phyloP scores from a whole-genome alignment of 2,329 filamentous ascomycete genomes.

The Fusarium bactridioides region DNA sequence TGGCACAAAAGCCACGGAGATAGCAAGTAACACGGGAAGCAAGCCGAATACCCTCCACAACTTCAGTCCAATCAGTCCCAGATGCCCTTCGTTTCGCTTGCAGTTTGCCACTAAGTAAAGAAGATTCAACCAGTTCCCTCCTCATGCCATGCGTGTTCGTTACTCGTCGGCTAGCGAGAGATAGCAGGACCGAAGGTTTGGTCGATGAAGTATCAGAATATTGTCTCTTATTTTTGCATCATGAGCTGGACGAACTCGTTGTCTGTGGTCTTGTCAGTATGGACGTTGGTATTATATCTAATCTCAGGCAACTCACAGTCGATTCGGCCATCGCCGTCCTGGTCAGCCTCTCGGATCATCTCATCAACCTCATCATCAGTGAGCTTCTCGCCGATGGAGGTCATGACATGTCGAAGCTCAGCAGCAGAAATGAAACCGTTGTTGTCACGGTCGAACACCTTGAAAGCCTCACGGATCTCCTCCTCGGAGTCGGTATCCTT shows the following conservation, averaged over 20 bases:
- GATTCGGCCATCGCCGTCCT: constrained; percentile 88
- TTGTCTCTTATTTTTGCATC: constrained; percentile 83
- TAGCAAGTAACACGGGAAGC: constrained; percentile 38
- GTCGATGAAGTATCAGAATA: constrained; percentile 39
- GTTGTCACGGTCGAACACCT: constrained; percentile 89
- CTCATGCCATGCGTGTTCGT: constrained; percentile 25
- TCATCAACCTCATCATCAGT: constrained; percentile 91
- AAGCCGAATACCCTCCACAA: constrained; percentile 38
- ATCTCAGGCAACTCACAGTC: constrained; percentile 69
- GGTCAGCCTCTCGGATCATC: constrained; percentile 92
- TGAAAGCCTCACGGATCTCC: constrained; percentile 89
- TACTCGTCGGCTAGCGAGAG: constrained; percentile 22
- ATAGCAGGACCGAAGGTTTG: constrained; percentile 27
- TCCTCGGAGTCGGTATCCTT: constrained; percentile 93
- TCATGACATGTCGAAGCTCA: constrained; percentile 90
- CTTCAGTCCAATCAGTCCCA: constrained; percentile 40
- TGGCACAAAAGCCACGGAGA: constrained; percentile 32
- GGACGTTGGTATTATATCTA: neutral
- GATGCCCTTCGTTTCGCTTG: constrained; percentile 43
- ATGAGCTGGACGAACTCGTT: constrained; percentile 95
- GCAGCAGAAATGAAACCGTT: constrained; percentile 92
- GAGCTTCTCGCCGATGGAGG: constrained; percentile 89
- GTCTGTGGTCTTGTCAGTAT: constrained; percentile 59
- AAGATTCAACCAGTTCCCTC: constrained; percentile 35
- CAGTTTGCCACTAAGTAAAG: constrained; percentile 43